Percentiles rank a stretch among this genome's conserved stretches.
Conservation (phyloP, 2,329 filamentous ascomycete genomes). For the Falciphora oryzae region DNA sequence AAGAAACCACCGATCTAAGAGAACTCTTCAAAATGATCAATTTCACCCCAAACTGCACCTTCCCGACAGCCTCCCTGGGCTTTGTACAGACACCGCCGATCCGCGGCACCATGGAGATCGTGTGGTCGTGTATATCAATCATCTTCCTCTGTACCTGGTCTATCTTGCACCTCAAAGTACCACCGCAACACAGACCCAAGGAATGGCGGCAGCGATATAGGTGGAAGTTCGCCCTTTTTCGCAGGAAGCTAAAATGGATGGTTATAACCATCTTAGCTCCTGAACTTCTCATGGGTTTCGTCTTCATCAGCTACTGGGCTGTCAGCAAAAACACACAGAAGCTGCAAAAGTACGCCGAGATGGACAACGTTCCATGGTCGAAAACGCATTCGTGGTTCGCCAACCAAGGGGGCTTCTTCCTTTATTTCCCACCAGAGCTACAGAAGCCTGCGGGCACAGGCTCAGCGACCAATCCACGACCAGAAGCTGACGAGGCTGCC, state of each 20-base stretch:
- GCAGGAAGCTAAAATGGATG: not conserved
- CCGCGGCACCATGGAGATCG: conserved; percentile 17
- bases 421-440: not conserved
- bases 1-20: too few species aligned
- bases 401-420: not conserved
- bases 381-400: not conserved
- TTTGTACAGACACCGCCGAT: not conserved
- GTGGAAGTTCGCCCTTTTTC: not conserved
- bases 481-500: not conserved
- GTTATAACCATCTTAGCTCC: not conserved
- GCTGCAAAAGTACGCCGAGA: not conserved
- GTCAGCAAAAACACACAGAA: not conserved
- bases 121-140: conserved; percentile 17
- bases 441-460: not conserved
- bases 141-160: conserved; percentile 18
- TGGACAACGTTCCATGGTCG: not conserved
- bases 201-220: not conserved
- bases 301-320: not conserved
- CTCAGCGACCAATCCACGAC: not conserved
- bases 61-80: not conserved
- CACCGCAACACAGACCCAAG: not conserved
- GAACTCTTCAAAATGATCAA: not conserved
- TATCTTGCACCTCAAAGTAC: conserved; percentile 2
- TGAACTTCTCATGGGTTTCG: not conserved
- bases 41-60: not conserved